Evolutionary conservation across 805 yeast species (phyloP).

Genomic region (Lipomyces chichibuensis): DNA sequence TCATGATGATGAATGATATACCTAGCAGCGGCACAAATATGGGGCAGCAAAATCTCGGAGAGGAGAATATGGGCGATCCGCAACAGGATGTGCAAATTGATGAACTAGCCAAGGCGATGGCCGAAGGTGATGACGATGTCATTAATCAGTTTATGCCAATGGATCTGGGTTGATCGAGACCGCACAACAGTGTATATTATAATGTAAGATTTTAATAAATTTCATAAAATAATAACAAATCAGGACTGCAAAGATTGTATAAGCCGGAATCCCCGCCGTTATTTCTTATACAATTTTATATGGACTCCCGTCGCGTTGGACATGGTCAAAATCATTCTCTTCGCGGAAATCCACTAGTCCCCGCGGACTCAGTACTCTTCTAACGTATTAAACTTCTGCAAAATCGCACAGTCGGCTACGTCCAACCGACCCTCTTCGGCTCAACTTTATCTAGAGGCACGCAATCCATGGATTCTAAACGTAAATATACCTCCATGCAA

Average conservation of each 20-base stretch:
- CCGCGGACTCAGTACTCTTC: constrained; percentile 24
- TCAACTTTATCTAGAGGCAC: too few species aligned
- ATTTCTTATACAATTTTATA: constrained; percentile 9
- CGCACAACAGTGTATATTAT: not conserved
- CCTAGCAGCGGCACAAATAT: not conserved
- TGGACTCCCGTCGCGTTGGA: constrained; percentile 21
- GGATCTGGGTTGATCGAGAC: constrained; percentile 5
- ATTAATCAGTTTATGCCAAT: constrained; percentile 1
- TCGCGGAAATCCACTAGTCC: constrained; percentile 19
- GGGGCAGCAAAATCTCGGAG: not conserved
- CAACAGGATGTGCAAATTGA: not conserved
- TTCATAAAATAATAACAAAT: not conserved
- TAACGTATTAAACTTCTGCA: constrained; percentile 42
- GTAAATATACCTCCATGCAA: too few species aligned
- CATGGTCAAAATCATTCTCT: constrained; percentile 23
- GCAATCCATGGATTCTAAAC: too few species aligned
- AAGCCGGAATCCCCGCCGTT: not conserved
- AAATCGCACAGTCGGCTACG: constrained; percentile 42
- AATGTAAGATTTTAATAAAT: not conserved
- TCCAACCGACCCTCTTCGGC: too few species aligned
- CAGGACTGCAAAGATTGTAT: too few species aligned
- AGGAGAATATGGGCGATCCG: not conserved
- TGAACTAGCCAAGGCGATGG: constrained; percentile 1
- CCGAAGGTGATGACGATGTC: not conserved
- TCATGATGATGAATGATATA: constrained; percentile 1